Percentiles rank a stretch among this genome's conserved stretches.
These are phyloP conservation scores for Nymphaea thermarum DNA, from an alignment of 164 flowering plant genomes.

Conservation along the genomic window DNA sequence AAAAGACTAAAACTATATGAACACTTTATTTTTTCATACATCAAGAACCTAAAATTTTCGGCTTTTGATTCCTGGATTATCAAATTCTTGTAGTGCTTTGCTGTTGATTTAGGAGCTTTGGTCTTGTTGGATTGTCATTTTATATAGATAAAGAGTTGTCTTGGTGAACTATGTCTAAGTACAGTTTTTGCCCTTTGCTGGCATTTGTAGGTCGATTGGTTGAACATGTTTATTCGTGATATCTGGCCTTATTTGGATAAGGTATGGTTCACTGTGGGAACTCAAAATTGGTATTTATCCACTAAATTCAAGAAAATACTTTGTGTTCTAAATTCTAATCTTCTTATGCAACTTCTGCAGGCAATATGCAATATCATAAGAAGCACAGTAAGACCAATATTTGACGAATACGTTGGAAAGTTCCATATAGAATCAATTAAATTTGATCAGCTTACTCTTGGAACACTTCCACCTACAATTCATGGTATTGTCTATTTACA, in stretches of 20 bases:
- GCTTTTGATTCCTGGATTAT: no score
- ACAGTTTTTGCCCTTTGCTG: not conserved
- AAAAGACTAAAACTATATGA: no score
- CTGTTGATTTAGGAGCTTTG: no score
- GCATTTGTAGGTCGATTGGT: constrained; percentile 71
- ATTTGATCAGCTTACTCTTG: constrained; percentile 56
- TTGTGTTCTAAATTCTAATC: not conserved
- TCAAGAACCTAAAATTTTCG: no score
- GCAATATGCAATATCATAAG: constrained; percentile 45
- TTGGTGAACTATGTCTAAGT: no score
- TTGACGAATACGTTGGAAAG: constrained; percentile 61
- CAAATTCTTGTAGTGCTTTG: no score
- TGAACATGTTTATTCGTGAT: constrained; percentile 47
- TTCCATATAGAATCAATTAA: constrained; percentile 46
- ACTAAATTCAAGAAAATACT: no score
- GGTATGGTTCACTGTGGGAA: constrained; percentile 15
- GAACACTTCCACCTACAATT: constrained; percentile 60
- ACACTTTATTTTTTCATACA: no score
- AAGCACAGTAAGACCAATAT: constrained; percentile 37
- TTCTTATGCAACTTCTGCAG: constrained; percentile 17
- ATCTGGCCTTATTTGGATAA: constrained; percentile 83
- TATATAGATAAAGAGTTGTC: no score
- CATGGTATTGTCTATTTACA: constrained; percentile 27
- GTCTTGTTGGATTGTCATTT: no score
- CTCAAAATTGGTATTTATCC: no score